These are phyloP conservation scores for Phaseolus lunatus DNA, from an alignment of 306 rosid genomes.

Conservation along the genomic window DNA sequence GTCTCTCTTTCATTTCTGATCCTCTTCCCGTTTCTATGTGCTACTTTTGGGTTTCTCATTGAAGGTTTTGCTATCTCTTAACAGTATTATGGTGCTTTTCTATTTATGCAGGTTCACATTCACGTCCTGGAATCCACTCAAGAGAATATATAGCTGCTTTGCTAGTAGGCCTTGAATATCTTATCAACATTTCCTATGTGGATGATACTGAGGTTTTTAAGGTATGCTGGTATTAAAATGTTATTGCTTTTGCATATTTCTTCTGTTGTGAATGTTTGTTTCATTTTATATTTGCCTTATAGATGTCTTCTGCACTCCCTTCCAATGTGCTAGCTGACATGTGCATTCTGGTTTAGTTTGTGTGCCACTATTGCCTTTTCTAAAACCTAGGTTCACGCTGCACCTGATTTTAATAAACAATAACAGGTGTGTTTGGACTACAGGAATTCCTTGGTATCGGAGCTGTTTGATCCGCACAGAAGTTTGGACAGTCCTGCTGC, in stretches of 20 bases:
- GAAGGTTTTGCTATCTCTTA: constrained; percentile 20
- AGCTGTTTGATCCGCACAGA: constrained; percentile 60
- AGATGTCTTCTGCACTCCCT: background rate
- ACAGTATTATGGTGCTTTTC: constrained; percentile 2
- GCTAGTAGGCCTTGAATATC: constrained; percentile 94
- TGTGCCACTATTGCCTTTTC: constrained; percentile 16
- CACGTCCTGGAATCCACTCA: constrained; percentile 77
- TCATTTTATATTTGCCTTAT: background rate
- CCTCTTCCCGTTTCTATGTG: background rate
- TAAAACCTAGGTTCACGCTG: background rate
- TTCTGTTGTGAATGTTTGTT: background rate
- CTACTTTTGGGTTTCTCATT: background rate
- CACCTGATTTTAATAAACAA: constrained; percentile 24
- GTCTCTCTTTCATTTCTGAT: background rate
- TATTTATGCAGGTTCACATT: constrained; percentile 72
- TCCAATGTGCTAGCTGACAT: constrained; percentile 1
- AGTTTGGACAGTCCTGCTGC: constrained; percentile 57
- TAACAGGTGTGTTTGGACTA: constrained; percentile 94
- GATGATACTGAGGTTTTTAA: constrained; percentile 97
- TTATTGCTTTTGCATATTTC: background rate
- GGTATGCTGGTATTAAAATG: constrained; percentile 51
- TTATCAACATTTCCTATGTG: constrained; percentile 90
- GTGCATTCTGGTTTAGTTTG: background rate
- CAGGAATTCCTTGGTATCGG: constrained; percentile 92
- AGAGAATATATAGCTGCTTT: constrained; percentile 77